Evolutionary conservation across 768 basidiomycete genomes (phyloP), one percentile per base, ranked within the genome.

Genomic region (Naganishia friedmannii): DNA sequence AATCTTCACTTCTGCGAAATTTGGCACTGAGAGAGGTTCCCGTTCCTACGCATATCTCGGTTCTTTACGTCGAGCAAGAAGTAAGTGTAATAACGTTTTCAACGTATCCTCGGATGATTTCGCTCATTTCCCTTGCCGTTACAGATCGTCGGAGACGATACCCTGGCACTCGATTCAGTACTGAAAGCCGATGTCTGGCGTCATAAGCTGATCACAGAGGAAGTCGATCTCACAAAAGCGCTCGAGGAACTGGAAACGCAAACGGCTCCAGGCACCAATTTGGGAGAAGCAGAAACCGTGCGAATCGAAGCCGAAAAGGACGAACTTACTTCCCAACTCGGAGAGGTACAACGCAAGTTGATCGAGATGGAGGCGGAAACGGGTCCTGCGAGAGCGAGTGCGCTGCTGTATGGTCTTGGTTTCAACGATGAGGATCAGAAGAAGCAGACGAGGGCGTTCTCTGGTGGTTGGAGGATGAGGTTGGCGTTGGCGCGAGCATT

Each of bases 151-250:
- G 96, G 95, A 37, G 95, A 98, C 79, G 93, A 94, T 73, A 98
- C 93, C 0, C 83, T 84, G 0, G 96, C 96, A 2, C 85, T 99
- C 53, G 90, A 93, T 26, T 93, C 94, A 0, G 96, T 99, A 26
- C 85, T 99, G n/a, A 93, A 94, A 80, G 96, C 96, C n/a, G 96
- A 99, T 78, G 96, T 99, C 37, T 98, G 96, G 93, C 86, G 95
- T 78, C 93, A 95, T 76, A 90, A 92, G 73, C 84, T 97, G 21
- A 82, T 96, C 60, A 89, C 88, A 67, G 93, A 99, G 77, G 94
- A 98, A 80, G 82, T 82, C 0, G 82, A 84, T 26, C 83, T 97
- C 54, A 93, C 94, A 75, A 85, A 85, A 0, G 86, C 86, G 72
- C 85, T 98, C 1, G 81, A 86, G 0, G 86, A 85, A 70, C 84